Conservation (phyloP, 257 asterid genomes). For the Haberlea rhodopensis region DNA sequence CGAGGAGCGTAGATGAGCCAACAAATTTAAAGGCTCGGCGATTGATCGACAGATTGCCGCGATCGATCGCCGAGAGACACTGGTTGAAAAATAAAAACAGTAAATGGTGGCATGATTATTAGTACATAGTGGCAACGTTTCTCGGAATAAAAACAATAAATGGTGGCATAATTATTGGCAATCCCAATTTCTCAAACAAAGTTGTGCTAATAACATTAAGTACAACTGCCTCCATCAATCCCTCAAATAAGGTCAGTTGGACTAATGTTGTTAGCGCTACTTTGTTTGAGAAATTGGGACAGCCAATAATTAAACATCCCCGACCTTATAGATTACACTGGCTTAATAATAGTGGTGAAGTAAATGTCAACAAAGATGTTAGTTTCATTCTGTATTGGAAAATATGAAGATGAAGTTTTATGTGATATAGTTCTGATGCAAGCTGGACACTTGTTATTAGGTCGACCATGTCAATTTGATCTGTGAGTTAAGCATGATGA, state of each 20-base stretch:
- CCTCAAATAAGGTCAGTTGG: constrained; percentile 19
- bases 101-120: neutral
- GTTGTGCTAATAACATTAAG: too few relatives aligned
- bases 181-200: too few relatives aligned
- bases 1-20: too few relatives aligned
- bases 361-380: constrained; percentile 15
- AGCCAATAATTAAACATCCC: too few relatives aligned
- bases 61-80: too few relatives aligned
- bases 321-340: constrained; percentile 13
- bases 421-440: neutral
- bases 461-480: constrained; percentile 20
- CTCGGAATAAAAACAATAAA: constrained; percentile 2
- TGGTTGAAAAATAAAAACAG: too few relatives aligned
- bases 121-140: too few relatives aligned
- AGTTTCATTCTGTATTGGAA: constrained; percentile 11
- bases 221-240: too few relatives aligned
- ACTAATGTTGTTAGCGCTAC: constrained; percentile 18
- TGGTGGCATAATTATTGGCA: constrained; percentile 18
- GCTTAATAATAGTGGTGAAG: constrained; percentile 14
- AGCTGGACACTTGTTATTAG: constrained; percentile 15
- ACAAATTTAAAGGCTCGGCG: too few relatives aligned
- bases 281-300: constrained; percentile 6
- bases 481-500: neutral
- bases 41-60: too few relatives aligned
- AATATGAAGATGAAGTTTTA: constrained; percentile 8